phyloP scores from a whole-genome alignment of 371 early-diverging fungal genomes.

The Parasitella parasitica region DNA sequence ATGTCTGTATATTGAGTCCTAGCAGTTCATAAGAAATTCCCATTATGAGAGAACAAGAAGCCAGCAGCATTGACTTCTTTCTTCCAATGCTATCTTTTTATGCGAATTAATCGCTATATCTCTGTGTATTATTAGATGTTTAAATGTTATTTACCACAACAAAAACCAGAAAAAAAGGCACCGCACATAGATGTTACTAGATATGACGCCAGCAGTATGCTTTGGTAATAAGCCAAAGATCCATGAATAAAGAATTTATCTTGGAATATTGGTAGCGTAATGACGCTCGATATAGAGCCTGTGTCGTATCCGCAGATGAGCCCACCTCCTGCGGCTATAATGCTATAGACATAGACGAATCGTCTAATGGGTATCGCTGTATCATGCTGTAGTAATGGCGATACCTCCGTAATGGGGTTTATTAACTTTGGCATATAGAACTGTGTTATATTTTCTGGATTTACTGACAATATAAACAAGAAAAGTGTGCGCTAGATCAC shows the following conservation, averaged over 20 bases:
- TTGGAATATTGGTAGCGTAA: conserved; percentile 19
- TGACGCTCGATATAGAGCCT: conserved; percentile 15
- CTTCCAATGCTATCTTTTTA: conserved; percentile 39
- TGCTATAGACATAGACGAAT: neutral
- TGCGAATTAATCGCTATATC: neutral
- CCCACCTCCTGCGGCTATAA: conserved; percentile 17
- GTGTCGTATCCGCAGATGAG: conserved; percentile 20
- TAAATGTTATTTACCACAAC: conserved; percentile 29
- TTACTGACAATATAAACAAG: neutral
- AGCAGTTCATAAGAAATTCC: conserved; percentile 37
- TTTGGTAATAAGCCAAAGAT: conserved; percentile 39
- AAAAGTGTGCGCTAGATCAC: neutral
- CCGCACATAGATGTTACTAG: conserved; percentile 43
- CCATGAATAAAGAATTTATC: conserved; percentile 12
- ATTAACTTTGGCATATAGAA: neutral
- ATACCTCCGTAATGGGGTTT: neutral
- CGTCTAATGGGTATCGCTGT: neutral
- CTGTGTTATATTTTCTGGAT: neutral
- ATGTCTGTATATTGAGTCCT: conserved; percentile 26
- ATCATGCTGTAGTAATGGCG: neutral
- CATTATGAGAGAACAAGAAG: conserved; percentile 23
- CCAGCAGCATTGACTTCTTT: conserved; percentile 30
- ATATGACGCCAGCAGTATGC: conserved; percentile 36
- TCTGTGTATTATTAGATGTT: neutral
- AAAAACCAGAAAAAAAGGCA: conserved; percentile 38